Conservation (phyloP, 2,329 filamentous ascomycete species). For the Colletotrichum karsti region DNA sequence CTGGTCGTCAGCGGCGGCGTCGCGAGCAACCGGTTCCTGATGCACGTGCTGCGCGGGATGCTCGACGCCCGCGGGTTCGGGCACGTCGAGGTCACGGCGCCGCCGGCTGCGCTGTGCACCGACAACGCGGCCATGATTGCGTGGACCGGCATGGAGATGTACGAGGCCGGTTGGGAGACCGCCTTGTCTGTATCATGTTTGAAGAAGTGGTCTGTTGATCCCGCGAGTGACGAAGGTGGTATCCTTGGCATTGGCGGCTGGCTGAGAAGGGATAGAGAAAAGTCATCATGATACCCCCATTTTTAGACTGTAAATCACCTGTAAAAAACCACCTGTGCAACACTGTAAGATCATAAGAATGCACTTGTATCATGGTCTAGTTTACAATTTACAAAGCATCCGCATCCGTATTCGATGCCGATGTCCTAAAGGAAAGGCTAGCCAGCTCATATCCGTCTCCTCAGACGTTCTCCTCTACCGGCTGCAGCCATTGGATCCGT, state of each 20-base stretch:
- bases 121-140: slow-evolving; percentile 99
- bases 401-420: neutral
- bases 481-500: slow-evolving; percentile 9
- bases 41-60: slow-evolving; percentile 66
- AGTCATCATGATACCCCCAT: slow-evolving; percentile 13
- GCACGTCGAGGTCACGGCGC: slow-evolving; percentile 72
- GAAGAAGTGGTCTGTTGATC: slow-evolving; percentile 80
- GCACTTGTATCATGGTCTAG: slow-evolving; percentile 31
- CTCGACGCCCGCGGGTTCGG: slow-evolving; percentile 74
- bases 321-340: too few species aligned
- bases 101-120: slow-evolving; percentile 82
- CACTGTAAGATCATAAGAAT: slow-evolving; percentile 9
- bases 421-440: neutral
- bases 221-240: slow-evolving; percentile 66
- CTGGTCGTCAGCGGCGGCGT: slow-evolving; percentile 92
- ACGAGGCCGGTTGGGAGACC: slow-evolving; percentile 75
- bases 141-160: slow-evolving; percentile 96
- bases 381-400: slow-evolving; percentile 31
- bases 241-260: slow-evolving; percentile 69
- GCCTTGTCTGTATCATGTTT: slow-evolving; percentile 67
- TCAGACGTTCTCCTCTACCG: neutral
- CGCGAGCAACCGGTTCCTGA: slow-evolving; percentile 83
- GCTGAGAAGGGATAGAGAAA: slow-evolving; percentile 37
- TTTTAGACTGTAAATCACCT: neutral
- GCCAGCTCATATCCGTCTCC: too few species aligned